phyloP scores from a whole-genome alignment of 2,329 filamentous ascomycete species.

The Paecilomyces variotii region DNA sequence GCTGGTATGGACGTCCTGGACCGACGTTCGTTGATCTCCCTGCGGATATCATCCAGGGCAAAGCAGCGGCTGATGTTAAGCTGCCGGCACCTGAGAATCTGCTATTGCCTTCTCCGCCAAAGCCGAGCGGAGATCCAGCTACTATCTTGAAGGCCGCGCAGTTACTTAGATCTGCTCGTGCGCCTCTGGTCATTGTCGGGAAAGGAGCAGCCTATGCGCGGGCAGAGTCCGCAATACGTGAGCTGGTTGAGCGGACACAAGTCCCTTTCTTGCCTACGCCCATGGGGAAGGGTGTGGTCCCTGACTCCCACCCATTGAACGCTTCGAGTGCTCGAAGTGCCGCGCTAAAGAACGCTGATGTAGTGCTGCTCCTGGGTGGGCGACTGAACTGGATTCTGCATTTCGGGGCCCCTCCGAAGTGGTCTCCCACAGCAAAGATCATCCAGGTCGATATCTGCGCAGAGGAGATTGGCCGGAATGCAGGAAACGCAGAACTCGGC shows the following conservation, averaged over 20 bases:
- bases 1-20: constrained; percentile 48
- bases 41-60: constrained; percentile 47
- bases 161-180: constrained; percentile 41
- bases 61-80: constrained; percentile 11
- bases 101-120: constrained; percentile 32
- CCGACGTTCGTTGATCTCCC: constrained; percentile 49
- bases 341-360: constrained; percentile 47
- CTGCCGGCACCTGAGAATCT: constrained; percentile 20
- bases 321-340: constrained; percentile 46
- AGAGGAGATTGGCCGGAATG: constrained; percentile 48
- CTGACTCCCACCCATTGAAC: constrained; percentile 47
- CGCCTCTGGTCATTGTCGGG: constrained; percentile 47
- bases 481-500: constrained; percentile 39
- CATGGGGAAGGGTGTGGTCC: constrained; percentile 52
- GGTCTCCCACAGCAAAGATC: constrained; percentile 42
- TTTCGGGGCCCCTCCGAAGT: constrained; percentile 49
- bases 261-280: constrained; percentile 52
- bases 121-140: constrained; percentile 37
- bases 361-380: constrained; percentile 48
- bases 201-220: constrained; percentile 50
- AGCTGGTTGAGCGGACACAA: constrained; percentile 39
- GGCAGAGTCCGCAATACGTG: constrained; percentile 39
- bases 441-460: constrained; percentile 49
- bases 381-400: constrained; percentile 53
- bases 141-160: constrained; percentile 35